Evolutionary conservation across 2,329 filamentous ascomycete genomes (phyloP).

Genomic region (Fusarium lateritium): DNA sequence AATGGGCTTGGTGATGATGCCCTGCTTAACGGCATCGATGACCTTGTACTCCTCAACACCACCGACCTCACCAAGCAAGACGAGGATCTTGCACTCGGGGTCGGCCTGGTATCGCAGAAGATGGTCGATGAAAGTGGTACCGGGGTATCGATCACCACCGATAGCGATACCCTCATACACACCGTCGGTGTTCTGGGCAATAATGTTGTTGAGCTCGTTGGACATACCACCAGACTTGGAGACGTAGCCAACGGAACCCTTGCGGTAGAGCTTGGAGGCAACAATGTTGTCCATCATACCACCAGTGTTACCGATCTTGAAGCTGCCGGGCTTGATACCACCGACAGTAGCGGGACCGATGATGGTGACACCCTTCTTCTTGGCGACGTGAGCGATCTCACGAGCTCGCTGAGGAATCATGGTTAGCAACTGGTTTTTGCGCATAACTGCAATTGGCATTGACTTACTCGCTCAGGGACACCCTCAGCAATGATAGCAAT

Average conservation of each 20-base stretch:
- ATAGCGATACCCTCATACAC: constrained; percentile 99
- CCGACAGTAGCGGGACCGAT: constrained; percentile 98
- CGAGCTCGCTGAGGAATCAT: constrained; percentile 79
- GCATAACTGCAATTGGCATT: constrained; percentile 16
- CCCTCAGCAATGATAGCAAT: constrained; percentile 99
- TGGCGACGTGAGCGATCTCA: constrained; percentile 95
- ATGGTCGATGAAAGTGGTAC: constrained; percentile 99
- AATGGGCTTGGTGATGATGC: constrained; percentile 96
- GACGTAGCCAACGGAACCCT: constrained; percentile 98
- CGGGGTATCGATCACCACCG: constrained; percentile 98
- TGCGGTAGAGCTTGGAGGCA: constrained; percentile 99
- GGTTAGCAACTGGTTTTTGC: constrained; percentile 27
- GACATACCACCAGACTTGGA: constrained; percentile 99
- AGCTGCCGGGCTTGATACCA: constrained; percentile 99
- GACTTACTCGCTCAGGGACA: constrained; percentile 94
- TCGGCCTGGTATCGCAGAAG: constrained; percentile 96
- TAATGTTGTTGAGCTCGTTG: constrained; percentile 99
- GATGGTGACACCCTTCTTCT: constrained; percentile 99
- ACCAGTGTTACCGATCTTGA: constrained; percentile 99
- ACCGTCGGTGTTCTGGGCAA: constrained; percentile 95
- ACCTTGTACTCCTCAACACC: constrained; percentile 99
- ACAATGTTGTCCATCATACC: constrained; percentile 99
- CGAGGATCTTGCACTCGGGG: constrained; percentile 96
- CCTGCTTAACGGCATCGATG: constrained; percentile 96
- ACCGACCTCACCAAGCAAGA: constrained; percentile 97